These are phyloP conservation scores for Hyparrhenia diplandra DNA, from an alignment of 176 grass and related monocot genomes.

Conservation along the genomic window DNA sequence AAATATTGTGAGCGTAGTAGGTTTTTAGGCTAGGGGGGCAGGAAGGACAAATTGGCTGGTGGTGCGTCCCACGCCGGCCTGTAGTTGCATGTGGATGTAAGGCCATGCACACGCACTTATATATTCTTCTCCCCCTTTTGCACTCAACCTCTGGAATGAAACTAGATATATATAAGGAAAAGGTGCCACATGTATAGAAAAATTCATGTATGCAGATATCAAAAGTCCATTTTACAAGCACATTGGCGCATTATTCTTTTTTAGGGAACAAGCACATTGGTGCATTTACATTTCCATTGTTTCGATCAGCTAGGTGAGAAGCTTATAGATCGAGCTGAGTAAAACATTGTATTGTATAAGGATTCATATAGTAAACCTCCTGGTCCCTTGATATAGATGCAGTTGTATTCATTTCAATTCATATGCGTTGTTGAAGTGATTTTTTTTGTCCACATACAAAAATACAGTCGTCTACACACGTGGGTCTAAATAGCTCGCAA, in stretches of 20 bases:
- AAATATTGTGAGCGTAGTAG: neutral
- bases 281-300: neutral
- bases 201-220: neutral
- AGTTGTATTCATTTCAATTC: neutral
- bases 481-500: neutral
- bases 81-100: conserved; percentile 17
- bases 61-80: conserved; percentile 1
- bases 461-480: neutral
- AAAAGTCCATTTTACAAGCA: neutral
- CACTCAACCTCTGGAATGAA: neutral
- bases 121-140: neutral
- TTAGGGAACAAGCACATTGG: too few relatives aligned
- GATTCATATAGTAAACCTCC: too few relatives aligned
- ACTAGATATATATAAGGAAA: neutral
- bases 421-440: neutral
- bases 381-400: neutral
- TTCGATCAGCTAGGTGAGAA: neutral
- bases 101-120: neutral
- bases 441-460: neutral
- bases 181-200: neutral
- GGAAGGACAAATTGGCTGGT: conserved; percentile 10
- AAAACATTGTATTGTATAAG: too few relatives aligned
- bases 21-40: neutral
- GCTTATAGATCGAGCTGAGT: too few relatives aligned
- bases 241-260: neutral